Conservation (phyloP, 352 stramenopile genomes). For the Hyaloperonospora brassicae region DNA sequence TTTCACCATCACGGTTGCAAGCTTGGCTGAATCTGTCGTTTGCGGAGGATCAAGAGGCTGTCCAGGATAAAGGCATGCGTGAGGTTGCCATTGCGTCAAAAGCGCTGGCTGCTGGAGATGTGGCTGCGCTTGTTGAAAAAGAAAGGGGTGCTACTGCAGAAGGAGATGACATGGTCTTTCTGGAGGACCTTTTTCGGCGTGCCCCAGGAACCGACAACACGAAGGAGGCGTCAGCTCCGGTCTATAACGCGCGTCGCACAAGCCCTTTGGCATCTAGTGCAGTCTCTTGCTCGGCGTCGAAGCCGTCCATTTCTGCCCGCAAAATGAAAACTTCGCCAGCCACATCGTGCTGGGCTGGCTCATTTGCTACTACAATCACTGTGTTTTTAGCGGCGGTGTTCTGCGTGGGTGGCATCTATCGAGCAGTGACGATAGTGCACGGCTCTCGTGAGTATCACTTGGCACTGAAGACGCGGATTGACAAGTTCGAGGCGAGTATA, state of each 20-base stretch:
- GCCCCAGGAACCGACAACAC: slow-evolving; percentile 5
- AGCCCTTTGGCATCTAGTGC: slow-evolving; percentile 1
- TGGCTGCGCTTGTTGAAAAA: background rate
- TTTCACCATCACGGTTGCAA: slow-evolving; percentile 23
- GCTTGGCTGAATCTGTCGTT: slow-evolving; percentile 14
- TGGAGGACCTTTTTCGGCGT: background rate
- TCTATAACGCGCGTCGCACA: background rate
- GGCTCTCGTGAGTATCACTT: slow-evolving; percentile 61
- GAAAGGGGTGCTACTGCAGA: background rate
- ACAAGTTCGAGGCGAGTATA: slow-evolving; percentile 55
- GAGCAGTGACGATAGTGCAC: slow-evolving; percentile 38
- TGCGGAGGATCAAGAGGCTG: slow-evolving; percentile 4
- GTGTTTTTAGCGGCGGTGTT: slow-evolving; percentile 45
- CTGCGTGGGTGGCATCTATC: slow-evolving; percentile 41
- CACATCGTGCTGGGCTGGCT: slow-evolving; percentile 17
- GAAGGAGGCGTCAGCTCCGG: background rate
- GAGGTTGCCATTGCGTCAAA: background rate
- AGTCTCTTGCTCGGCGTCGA: background rate
- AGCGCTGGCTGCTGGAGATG: background rate
- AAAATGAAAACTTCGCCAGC: slow-evolving; percentile 2
- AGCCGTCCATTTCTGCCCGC: background rate
- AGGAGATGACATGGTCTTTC: background rate
- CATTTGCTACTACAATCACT: slow-evolving; percentile 28
- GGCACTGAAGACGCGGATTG: slow-evolving; percentile 44
- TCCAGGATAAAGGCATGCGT: background rate